Evolutionary conservation across 2,329 filamentous ascomycete genomes (phyloP).

Genomic region (Fusarium armeniacum): DNA sequence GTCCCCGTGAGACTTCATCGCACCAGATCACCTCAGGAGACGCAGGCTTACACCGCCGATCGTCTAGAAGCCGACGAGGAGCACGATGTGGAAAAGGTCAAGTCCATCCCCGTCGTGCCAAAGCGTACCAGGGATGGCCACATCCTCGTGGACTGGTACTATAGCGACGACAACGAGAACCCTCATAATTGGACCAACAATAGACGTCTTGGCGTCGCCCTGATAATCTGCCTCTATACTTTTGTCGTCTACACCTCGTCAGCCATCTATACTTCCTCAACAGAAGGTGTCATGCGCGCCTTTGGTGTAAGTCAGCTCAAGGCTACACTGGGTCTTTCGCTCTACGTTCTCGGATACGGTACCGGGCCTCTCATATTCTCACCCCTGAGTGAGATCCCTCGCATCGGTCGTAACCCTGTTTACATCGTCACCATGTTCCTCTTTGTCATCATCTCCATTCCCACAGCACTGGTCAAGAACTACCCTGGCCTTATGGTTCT

Average conservation of each 20-base stretch:
- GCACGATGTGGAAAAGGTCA: slow-evolving; percentile 57
- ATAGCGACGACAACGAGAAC: slow-evolving; percentile 67
- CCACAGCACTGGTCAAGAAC: slow-evolving; percentile 73
- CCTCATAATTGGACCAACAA: slow-evolving; percentile 67
- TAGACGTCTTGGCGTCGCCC: slow-evolving; percentile 59
- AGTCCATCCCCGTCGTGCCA: slow-evolving; percentile 65
- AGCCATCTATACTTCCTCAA: slow-evolving; percentile 63
- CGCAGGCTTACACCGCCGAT: slow-evolving; percentile 38
- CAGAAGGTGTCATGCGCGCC: slow-evolving; percentile 62
- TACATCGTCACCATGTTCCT: slow-evolving; percentile 77
- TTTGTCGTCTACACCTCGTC: slow-evolving; percentile 69
- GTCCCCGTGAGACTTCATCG: slow-evolving; percentile 39
- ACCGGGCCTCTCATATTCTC: slow-evolving; percentile 75
- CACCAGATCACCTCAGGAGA: slow-evolving; percentile 46
- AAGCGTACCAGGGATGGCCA: slow-evolving; percentile 64
- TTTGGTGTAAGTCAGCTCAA: slow-evolving; percentile 67
- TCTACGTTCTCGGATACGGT: slow-evolving; percentile 75
- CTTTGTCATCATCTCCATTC: slow-evolving; percentile 76
- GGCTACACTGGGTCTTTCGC: slow-evolving; percentile 69
- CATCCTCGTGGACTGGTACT: slow-evolving; percentile 69
- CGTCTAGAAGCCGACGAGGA: slow-evolving; percentile 52
- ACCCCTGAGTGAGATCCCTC: slow-evolving; percentile 75
- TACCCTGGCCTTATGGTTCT: slow-evolving; percentile 74
- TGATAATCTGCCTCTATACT: slow-evolving; percentile 69
- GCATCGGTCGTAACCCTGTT: slow-evolving; percentile 75